phyloP scores from a whole-genome alignment of 306 rosid genomes.

The Cucurbita ficifolia region DNA sequence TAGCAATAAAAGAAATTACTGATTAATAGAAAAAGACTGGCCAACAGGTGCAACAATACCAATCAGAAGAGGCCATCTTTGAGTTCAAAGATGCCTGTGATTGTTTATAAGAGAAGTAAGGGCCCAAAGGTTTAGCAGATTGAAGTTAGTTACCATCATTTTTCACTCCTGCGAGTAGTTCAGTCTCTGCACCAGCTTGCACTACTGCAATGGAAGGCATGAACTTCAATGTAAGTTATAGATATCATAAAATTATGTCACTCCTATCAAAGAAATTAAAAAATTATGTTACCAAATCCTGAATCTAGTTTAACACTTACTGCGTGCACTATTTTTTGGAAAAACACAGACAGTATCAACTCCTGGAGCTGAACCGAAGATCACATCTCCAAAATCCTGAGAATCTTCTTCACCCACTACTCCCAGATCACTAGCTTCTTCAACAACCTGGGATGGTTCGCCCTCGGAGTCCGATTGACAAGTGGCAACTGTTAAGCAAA shows the following conservation, averaged over 20 bases:
- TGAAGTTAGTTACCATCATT: slow-evolving; percentile 54
- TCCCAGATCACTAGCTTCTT: slow-evolving; percentile 58
- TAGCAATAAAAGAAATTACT: not conserved
- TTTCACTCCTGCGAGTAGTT: slow-evolving; percentile 68
- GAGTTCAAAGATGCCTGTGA: not conserved
- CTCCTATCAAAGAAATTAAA: not conserved
- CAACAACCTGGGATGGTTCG: slow-evolving; percentile 33
- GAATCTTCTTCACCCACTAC: slow-evolving; percentile 59
- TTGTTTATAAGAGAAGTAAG: not conserved
- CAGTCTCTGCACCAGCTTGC: slow-evolving; percentile 75
- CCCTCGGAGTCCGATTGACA: slow-evolving; percentile 43
- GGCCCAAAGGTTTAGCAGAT: not conserved
- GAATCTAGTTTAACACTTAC: slow-evolving; percentile 22
- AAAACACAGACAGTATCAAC: slow-evolving; percentile 57
- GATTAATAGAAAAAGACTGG: not conserved
- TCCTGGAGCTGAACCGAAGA: slow-evolving; percentile 56
- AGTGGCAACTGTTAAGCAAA: slow-evolving; percentile 40
- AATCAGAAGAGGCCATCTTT: not conserved
- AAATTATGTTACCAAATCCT: not conserved
- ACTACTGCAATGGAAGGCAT: slow-evolving; percentile 44
- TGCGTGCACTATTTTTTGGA: slow-evolving; percentile 54
- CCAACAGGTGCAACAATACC: not conserved
- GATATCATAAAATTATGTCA: not conserved
- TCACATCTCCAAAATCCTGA: slow-evolving; percentile 53
- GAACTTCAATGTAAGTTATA: not conserved